Evolutionary conservation across 2,329 filamentous ascomycete species (phyloP).

Genomic region (Parafenestella ontariensis): DNA sequence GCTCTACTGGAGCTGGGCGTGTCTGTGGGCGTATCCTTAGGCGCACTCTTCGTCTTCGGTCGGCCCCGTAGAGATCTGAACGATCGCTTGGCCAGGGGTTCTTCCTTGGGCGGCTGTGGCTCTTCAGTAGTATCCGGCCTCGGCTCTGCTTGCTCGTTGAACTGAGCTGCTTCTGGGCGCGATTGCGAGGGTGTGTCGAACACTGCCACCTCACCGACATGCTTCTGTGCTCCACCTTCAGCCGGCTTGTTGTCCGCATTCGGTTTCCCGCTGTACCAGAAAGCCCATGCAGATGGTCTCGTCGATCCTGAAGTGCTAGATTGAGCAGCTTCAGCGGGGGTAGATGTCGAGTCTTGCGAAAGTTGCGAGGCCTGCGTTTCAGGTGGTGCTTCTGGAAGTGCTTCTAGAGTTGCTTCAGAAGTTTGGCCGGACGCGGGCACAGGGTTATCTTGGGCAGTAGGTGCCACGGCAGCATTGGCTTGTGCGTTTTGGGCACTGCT

Average conservation of each 20-base stretch:
- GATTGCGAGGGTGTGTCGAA: slow-evolving; percentile 59
- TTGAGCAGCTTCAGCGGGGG: slow-evolving; percentile 13
- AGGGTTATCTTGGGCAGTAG: slow-evolving; percentile 8
- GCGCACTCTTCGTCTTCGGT: slow-evolving; percentile 30
- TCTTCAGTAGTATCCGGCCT: slow-evolving; percentile 29
- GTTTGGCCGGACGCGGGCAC: slow-evolving; percentile 12
- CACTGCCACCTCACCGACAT: slow-evolving; percentile 59
- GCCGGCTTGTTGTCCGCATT: slow-evolving; percentile 60
- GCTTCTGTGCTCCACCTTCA: slow-evolving; percentile 65
- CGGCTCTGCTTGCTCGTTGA: slow-evolving; percentile 52
- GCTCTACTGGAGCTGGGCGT: slow-evolving; percentile 49
- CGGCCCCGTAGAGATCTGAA: slow-evolving; percentile 42
- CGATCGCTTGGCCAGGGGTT: slow-evolving; percentile 34
- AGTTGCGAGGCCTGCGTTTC: background rate
- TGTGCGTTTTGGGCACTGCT: slow-evolving; percentile 55
- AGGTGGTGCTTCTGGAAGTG: background rate
- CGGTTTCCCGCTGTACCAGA: slow-evolving; percentile 72
- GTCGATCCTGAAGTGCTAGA: slow-evolving; percentile 47
- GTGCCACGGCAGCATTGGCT: slow-evolving; percentile 30
- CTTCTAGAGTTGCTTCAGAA: slow-evolving; percentile 8
- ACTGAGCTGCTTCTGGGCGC: slow-evolving; percentile 59
- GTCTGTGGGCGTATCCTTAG: slow-evolving; percentile 24
- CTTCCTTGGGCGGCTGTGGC: slow-evolving; percentile 22
- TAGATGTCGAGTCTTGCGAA: slow-evolving; percentile 1
- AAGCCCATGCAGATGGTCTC: slow-evolving; percentile 74